Conservation (phyloP, 495 filamentous ascomycete species). For the Lophiotrema nucula region DNA sequence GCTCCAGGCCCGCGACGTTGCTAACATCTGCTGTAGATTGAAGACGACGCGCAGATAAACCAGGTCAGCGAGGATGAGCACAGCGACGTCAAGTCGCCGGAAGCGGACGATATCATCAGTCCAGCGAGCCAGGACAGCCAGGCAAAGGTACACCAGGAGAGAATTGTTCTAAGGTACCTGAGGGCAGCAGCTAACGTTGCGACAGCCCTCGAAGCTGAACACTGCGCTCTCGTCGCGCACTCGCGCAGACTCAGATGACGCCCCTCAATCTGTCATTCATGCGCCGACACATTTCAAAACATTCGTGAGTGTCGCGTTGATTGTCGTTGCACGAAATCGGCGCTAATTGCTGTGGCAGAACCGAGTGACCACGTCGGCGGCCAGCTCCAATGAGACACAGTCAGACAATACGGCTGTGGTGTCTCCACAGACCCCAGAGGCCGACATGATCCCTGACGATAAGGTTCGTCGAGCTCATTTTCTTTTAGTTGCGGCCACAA, state of each 20-base stretch:
- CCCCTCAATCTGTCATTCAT: conserved; percentile 80
- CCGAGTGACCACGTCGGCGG: conserved; percentile 5
- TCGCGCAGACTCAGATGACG: conserved; percentile 65
- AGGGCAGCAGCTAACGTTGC: conserved; percentile 1
- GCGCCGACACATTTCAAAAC: conserved; percentile 74
- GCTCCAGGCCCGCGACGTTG: not conserved
- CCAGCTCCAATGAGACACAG: conserved; percentile 10
- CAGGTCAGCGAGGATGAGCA: conserved; percentile 39
- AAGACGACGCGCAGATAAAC: conserved; percentile 61
- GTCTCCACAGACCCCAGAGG: conserved; percentile 33
- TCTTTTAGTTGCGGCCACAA: not conserved
- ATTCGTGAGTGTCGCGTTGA: conserved; percentile 59
- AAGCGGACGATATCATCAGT: conserved; percentile 38
- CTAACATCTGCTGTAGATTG: conserved; percentile 51
- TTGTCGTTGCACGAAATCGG: conserved; percentile 32
- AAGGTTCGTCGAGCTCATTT: conserved; percentile 31
- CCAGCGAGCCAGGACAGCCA: conserved; percentile 36
- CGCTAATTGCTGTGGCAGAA: conserved; percentile 21
- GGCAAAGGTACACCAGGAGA: conserved; percentile 25
- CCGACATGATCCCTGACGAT: conserved; percentile 30
- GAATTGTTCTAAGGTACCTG: not conserved
- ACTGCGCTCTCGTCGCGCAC: conserved; percentile 53
- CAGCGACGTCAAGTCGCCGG: conserved; percentile 40
- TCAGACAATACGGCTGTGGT: conserved; percentile 40
- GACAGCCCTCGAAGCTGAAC: conserved; percentile 61